Conservation (phyloP, 2,329 filamentous ascomycete genomes). For the Stemphylium lycopersici region DNA sequence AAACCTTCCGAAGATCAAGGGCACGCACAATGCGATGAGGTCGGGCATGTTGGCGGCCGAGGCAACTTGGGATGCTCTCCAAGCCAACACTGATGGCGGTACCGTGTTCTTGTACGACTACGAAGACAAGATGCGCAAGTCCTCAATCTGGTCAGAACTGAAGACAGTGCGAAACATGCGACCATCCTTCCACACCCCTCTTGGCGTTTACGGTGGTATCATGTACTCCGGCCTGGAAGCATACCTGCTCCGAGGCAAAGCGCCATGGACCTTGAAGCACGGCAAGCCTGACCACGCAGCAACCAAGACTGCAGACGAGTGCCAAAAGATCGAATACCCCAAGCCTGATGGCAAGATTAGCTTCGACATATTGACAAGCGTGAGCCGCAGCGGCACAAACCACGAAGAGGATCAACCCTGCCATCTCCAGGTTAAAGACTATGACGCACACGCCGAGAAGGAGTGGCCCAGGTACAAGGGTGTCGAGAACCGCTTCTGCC, state of each 20-base stretch:
- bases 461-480: slow-evolving; percentile 90
- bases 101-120: slow-evolving; percentile 94
- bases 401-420: slow-evolving; percentile 99
- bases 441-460: slow-evolving; percentile 84
- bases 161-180: slow-evolving; percentile 97
- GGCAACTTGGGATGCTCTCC: slow-evolving; percentile 80
- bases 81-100: slow-evolving; percentile 60
- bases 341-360: slow-evolving; percentile 95
- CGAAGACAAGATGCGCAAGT: slow-evolving; percentile 84
- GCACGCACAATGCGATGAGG: slow-evolving; percentile 97
- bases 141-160: slow-evolving; percentile 90
- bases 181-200: slow-evolving; percentile 85
- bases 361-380: slow-evolving; percentile 95
- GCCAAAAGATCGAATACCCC: slow-evolving; percentile 89
- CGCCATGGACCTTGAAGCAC: slow-evolving; percentile 92
- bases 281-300: slow-evolving; percentile 75
- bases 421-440: slow-evolving; percentile 92
- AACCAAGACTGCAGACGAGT: slow-evolving; percentile 80
- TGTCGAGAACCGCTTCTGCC: slow-evolving; percentile 94
- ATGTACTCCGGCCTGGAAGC: slow-evolving; percentile 93
- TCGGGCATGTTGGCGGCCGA: slow-evolving; percentile 96
- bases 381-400: slow-evolving; percentile 94
- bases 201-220: slow-evolving; percentile 88
- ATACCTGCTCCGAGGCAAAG: slow-evolving; percentile 81
- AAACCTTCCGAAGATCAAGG: slow-evolving; percentile 98